These are phyloP conservation scores for Cercospora canescens DNA, from an alignment of 2,329 filamentous ascomycete genomes.

Conservation along the genomic window DNA sequence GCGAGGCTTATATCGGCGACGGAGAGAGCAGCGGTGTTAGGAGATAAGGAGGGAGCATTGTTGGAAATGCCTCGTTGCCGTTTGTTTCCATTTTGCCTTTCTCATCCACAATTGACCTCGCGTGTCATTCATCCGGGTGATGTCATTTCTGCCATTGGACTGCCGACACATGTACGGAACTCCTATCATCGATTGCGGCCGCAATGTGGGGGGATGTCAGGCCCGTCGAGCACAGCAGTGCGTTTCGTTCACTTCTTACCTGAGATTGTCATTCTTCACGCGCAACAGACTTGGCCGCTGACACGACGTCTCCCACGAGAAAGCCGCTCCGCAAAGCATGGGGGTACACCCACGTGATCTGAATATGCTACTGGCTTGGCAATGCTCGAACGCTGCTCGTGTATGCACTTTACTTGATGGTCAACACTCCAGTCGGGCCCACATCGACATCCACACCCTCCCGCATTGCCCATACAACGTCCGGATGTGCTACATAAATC, in stretches of 20 bases:
- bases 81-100: neutral
- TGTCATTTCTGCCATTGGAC: neutral
- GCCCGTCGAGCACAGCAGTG: no score
- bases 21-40: slow-evolving; percentile 9
- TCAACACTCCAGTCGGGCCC: slow-evolving; percentile 3
- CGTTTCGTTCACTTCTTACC: no score
- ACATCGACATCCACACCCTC: slow-evolving; percentile 4
- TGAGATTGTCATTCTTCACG: no score
- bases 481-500: slow-evolving; percentile 13
- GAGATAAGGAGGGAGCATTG: slow-evolving; percentile 14
- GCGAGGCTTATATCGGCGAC: neutral
- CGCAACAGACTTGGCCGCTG: no score
- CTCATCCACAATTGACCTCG: neutral
- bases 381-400: no score
- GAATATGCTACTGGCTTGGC: no score
- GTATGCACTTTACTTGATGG: neutral
- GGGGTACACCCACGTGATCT: no score
- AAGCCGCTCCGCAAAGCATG: no score
- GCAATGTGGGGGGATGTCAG: no score
- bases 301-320: no score
- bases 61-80: neutral
- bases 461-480: slow-evolving; percentile 12
- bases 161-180: no score
- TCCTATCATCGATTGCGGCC: no score
- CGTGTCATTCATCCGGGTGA: neutral